phyloP scores from a whole-genome alignment of 2,329 filamentous ascomycete genomes.

The Colletotrichum truncatum region DNA sequence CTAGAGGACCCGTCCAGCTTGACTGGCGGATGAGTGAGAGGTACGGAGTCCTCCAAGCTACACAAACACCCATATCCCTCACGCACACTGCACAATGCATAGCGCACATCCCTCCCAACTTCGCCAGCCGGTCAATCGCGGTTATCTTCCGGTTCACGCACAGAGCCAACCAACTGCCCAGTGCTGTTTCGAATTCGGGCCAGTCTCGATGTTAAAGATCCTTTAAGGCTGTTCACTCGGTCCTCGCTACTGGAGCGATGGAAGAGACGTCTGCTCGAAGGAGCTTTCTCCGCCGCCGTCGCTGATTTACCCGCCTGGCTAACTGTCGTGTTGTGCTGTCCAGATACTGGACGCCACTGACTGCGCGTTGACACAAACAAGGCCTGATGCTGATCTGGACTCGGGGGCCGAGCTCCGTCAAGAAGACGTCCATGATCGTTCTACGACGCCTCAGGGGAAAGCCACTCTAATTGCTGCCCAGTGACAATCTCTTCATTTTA shows the following conservation, averaged over 20 bases:
- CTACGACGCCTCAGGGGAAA: conserved; percentile 10
- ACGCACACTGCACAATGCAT: not conserved
- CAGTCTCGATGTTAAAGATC: not conserved
- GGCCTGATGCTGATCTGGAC: not conserved
- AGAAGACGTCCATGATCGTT: conserved; percentile 11
- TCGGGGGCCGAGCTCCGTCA: conserved; percentile 2
- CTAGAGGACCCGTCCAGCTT: not conserved
- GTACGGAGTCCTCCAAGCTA: no score
- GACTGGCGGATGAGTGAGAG: not conserved
- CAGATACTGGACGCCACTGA: conserved; percentile 18
- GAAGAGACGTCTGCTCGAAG: conserved; percentile 14
- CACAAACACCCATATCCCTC: not conserved
- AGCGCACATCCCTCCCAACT: not conserved
- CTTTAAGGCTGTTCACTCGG: not conserved
- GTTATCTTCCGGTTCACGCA: conserved; percentile 19
- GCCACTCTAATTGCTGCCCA: conserved; percentile 9
- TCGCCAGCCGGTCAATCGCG: conserved; percentile 3
- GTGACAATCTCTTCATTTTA: not conserved
- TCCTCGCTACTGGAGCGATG: not conserved
- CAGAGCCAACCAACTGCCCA: conserved; percentile 7
- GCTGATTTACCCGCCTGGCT: not conserved
- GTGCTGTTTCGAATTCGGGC: conserved; percentile 23
- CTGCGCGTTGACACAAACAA: conserved; percentile 27
- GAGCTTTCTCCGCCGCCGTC: not conserved
- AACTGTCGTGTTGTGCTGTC: not conserved